A percentile compares a stretch with the other conserved stretches of the same genome.
phyloP scores from a whole-genome alignment of 768 basidiomycete genomes.

The Pleurotus tuoliensis region DNA sequence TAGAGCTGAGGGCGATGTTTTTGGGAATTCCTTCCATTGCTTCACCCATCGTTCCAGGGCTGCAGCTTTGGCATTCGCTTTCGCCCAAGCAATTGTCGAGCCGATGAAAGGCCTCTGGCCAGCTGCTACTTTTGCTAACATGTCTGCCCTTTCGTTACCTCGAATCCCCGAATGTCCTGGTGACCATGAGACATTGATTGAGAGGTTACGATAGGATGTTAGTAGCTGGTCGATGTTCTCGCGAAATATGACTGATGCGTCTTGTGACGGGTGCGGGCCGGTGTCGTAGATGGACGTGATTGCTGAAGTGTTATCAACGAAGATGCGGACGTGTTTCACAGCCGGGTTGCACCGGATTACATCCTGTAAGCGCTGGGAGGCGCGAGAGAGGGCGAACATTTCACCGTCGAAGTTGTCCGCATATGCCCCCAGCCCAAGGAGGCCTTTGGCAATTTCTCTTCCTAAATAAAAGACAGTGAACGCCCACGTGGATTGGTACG shows the following conservation, averaged over 20 bases:
- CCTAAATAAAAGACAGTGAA: not conserved
- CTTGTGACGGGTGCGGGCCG: conserved; percentile 16
- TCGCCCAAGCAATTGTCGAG: conserved; percentile 11
- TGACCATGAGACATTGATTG: conserved; percentile 14
- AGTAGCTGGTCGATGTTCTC: not conserved
- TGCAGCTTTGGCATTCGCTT: not conserved
- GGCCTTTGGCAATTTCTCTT: too few relatives aligned
- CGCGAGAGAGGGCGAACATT: not conserved
- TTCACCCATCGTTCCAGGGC: conserved; percentile 10
- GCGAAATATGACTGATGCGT: not conserved
- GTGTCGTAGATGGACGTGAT: conserved; percentile 15
- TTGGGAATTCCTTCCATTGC: conserved; percentile 10
- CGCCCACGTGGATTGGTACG: not conserved
- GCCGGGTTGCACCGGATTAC: conserved; percentile 3
- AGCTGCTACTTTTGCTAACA: conserved; percentile 20
- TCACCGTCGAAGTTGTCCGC: too few relatives aligned
- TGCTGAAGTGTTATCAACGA: conserved; percentile 19
- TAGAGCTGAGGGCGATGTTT: too few relatives aligned
- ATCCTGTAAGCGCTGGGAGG: conserved; percentile 10
- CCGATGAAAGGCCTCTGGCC: conserved; percentile 3
- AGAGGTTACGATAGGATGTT: too few relatives aligned
- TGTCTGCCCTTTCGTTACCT: conserved; percentile 21
- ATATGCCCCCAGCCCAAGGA: too few relatives aligned
- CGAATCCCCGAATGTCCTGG: conserved; percentile 17
- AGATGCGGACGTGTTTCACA: conserved; percentile 19